Evolutionary conservation across 2,329 filamentous ascomycete genomes (phyloP).

Genomic region (Calonectria montana): DNA sequence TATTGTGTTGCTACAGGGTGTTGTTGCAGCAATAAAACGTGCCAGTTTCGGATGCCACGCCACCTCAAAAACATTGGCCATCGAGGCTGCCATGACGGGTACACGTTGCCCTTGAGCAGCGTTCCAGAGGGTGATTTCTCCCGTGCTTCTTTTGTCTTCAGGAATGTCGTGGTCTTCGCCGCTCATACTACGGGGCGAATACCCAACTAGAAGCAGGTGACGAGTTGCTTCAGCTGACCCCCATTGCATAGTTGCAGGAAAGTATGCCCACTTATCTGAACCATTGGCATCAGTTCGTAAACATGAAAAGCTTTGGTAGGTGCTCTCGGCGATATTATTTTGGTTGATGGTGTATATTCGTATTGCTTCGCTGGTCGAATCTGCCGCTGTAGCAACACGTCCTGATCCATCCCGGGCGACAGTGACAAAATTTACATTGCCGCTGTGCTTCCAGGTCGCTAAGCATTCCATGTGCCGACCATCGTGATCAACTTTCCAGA

Average conservation of each 20-base stretch:
- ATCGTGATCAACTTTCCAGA: slow-evolving; percentile 60
- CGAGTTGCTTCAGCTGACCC: slow-evolving; percentile 57
- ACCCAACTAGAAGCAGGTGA: slow-evolving; percentile 70
- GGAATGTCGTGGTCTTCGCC: slow-evolving; percentile 69
- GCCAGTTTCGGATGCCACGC: slow-evolving; percentile 68
- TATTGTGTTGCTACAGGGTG: slow-evolving; percentile 59
- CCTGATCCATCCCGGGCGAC: slow-evolving; percentile 60
- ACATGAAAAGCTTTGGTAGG: slow-evolving; percentile 56
- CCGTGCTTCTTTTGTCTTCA: slow-evolving; percentile 65
- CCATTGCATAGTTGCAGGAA: slow-evolving; percentile 73
- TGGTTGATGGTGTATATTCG: slow-evolving; percentile 64
- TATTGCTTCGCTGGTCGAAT: slow-evolving; percentile 64
- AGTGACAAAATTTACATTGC: slow-evolving; percentile 72
- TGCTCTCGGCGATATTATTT: slow-evolving; percentile 49
- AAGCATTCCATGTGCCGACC: slow-evolving; percentile 55
- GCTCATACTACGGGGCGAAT: slow-evolving; percentile 67
- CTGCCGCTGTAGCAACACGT: slow-evolving; percentile 69
- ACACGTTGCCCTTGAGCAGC: slow-evolving; percentile 56
- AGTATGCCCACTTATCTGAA: slow-evolving; percentile 69
- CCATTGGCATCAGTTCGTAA: slow-evolving; percentile 48
- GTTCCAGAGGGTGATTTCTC: slow-evolving; percentile 72
- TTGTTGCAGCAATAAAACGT: slow-evolving; percentile 68
- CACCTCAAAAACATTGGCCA: slow-evolving; percentile 73
- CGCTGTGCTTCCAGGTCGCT: slow-evolving; percentile 65
- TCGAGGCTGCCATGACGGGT: slow-evolving; percentile 61